These are phyloP conservation scores for Didymella pomorum DNA, from an alignment of 2,329 filamentous ascomycete species.

Conservation along the genomic window DNA sequence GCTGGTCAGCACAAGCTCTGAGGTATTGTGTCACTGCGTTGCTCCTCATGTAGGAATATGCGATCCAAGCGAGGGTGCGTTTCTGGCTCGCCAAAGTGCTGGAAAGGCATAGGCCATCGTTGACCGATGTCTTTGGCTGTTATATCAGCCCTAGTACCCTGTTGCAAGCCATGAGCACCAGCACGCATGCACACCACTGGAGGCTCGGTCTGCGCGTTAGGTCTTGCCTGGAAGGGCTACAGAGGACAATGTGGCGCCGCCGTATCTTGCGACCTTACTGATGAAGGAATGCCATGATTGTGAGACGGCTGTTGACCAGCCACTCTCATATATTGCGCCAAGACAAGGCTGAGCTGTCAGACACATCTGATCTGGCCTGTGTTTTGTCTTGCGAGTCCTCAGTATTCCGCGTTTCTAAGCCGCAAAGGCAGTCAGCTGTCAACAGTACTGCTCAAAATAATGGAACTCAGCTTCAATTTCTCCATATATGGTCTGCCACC, in stretches of 20 bases:
- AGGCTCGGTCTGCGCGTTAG: background rate
- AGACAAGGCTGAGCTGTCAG: conserved; percentile 25
- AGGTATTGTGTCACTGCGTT: conserved; percentile 34
- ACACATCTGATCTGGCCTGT: conserved; percentile 13
- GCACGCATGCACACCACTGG: background rate
- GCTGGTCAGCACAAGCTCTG: conserved; percentile 35
- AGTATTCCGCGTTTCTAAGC: background rate
- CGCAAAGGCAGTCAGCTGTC: background rate
- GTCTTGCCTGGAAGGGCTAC: background rate
- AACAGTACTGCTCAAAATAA: background rate
- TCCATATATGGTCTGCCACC: background rate
- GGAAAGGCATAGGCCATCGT: conserved; percentile 6
- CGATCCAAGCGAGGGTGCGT: conserved; percentile 3
- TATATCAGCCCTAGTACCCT: background rate
- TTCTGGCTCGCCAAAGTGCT: conserved; percentile 28
- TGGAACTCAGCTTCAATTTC: background rate
- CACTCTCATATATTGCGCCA: conserved; percentile 14
- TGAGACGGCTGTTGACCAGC: conserved; percentile 7
- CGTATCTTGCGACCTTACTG: conserved; percentile 9
- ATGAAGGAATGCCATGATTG: conserved; percentile 10
- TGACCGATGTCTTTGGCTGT: conserved; percentile 10
- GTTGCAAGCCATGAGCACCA: conserved; percentile 8
- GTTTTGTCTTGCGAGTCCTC: conserved; percentile 9
- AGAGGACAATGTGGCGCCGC: conserved; percentile 3
- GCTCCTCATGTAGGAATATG: conserved; percentile 5